phyloP scores from a whole-genome alignment of 441 rosid genomes.

The Populus tomentosa region DNA sequence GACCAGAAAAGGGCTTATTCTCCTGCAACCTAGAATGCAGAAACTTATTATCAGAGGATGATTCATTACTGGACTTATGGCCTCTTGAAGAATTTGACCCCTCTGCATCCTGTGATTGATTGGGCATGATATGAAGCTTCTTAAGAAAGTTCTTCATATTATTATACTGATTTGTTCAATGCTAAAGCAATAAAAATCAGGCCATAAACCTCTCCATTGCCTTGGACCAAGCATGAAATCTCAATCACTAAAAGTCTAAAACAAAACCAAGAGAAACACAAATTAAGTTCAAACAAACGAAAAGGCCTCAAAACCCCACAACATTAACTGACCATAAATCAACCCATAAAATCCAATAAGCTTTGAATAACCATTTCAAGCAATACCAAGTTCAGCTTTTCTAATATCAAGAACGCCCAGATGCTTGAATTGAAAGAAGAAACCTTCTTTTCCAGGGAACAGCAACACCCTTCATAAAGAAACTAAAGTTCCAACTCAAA shows the following conservation, averaged over 20 bases:
- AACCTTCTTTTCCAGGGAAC: conserved; percentile 14
- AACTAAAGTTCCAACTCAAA: neutral
- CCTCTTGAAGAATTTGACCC: conserved; percentile 60
- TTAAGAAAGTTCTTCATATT: conserved; percentile 87
- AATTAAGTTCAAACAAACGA: conserved; percentile 18
- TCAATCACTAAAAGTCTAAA: conserved; percentile 10
- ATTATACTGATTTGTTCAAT: conserved; percentile 34
- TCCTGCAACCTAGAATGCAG: conserved; percentile 36
- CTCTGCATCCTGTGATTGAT: conserved; percentile 58
- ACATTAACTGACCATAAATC: conserved; percentile 16
- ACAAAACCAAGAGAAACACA: conserved; percentile 1
- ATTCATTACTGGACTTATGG: conserved; percentile 37
- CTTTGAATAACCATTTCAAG: conserved; percentile 32
- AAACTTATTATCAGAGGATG: conserved; percentile 35
- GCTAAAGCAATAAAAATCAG: conserved; percentile 51
- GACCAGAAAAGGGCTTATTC: conserved; percentile 63
- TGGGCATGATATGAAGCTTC: conserved; percentile 70
- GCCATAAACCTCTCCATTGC: conserved; percentile 69
- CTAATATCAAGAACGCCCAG: conserved; percentile 36
- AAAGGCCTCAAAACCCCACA: conserved; percentile 11
- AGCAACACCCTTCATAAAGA: conserved; percentile 12
- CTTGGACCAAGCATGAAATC: conserved; percentile 63
- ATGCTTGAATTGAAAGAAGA: conserved; percentile 34
- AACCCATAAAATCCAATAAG: conserved; percentile 29
- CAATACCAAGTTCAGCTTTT: conserved; percentile 32